phyloP scores from a whole-genome alignment of 179 eudicot species.

The Heliamphora pulchella region DNA sequence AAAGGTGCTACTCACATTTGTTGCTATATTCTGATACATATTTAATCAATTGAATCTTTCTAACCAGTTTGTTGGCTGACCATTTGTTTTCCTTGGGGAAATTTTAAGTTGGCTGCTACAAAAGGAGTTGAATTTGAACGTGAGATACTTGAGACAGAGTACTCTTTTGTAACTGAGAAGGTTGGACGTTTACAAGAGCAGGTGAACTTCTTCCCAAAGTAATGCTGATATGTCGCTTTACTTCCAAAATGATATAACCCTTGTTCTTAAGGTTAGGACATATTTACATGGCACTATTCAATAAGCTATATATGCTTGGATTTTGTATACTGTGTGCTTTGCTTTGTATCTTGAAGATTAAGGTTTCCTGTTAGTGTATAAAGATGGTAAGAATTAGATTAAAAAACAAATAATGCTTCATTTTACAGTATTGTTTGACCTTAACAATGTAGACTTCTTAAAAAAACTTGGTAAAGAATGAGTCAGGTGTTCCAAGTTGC shows the following conservation, averaged over 20 bases:
- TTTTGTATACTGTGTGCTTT: neutral
- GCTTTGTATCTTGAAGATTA: constrained; percentile 3
- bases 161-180: constrained; percentile 60
- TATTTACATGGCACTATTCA: neutral
- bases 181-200: constrained; percentile 56
- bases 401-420: neutral
- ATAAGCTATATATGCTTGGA: neutral
- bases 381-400: neutral
- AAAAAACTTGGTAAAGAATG: neutral
- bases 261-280: neutral
- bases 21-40: neutral
- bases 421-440: neutral
- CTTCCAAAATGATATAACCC: neutral
- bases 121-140: constrained; percentile 65
- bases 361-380: neutral
- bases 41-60: constrained; percentile 6
- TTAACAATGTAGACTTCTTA: neutral
- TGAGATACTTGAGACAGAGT: constrained; percentile 74
- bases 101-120: constrained; percentile 41
- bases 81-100: neutral
- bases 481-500: neutral
- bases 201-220: constrained; percentile 31
- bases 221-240: constrained; percentile 1
- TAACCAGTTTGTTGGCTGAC: neutral
- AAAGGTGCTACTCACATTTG: constrained; percentile 2